phyloP scores from a whole-genome alignment of 139 green algal species.

The Nannochloris sp. region DNA sequence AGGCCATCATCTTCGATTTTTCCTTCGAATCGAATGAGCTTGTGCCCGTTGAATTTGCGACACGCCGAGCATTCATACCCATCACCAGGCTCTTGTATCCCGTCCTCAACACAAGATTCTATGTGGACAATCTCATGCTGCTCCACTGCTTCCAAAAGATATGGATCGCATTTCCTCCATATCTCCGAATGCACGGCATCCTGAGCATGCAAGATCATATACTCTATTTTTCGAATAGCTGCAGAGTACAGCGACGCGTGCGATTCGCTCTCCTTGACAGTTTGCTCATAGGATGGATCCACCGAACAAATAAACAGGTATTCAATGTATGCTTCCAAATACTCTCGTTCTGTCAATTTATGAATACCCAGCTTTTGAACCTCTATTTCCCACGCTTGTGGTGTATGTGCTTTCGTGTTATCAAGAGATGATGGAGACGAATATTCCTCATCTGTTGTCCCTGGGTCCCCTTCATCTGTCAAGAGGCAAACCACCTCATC shows the following conservation, averaged over 20 bases:
- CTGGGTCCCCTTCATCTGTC: no score
- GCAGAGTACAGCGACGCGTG: conserved; percentile 13
- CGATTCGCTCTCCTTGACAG: conserved; percentile 2
- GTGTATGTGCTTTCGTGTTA: background rate
- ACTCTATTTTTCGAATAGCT: conserved; percentile 7
- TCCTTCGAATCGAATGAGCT: no score
- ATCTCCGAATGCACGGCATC: conserved; percentile 13
- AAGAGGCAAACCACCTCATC: no score
- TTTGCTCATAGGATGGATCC: conserved; percentile 18
- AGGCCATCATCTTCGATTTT: no score
- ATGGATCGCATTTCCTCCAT: conserved; percentile 11
- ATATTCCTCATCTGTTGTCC: no score
- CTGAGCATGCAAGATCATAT: conserved; percentile 4
- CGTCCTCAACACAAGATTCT: no score
- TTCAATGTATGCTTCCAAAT: conserved; percentile 25
- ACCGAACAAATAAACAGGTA: conserved; percentile 21
- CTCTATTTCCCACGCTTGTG: background rate
- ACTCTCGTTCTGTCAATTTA: conserved; percentile 5
- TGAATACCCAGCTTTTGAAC: background rate
- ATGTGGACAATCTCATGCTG: background rate
- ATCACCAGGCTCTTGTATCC: no score
- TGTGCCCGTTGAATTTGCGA: no score
- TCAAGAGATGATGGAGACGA: no score
- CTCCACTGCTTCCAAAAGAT: conserved; percentile 22
- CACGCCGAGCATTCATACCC: no score